Base-by-base conservation (phyloP, 768 basidiomycete species). In the Amylocystis lapponica region DNA sequence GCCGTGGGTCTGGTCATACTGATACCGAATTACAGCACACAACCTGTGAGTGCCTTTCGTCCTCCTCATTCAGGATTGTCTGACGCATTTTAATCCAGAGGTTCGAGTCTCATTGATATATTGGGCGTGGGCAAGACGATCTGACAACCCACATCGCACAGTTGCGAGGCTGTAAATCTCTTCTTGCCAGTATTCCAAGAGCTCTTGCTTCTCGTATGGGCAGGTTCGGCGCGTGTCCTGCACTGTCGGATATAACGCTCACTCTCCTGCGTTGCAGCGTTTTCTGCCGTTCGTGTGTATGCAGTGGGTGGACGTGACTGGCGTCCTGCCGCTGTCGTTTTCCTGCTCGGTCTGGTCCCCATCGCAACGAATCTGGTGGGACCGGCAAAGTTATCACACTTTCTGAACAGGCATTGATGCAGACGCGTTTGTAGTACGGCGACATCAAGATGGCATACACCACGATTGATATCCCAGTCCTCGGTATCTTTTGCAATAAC, bases 211-310 rank as follows among this genome's bases (percentile, higher is more conserved):
- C 11, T 41, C 8, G 16, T 31, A 19, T 41, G 40, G 40, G 40
- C 40, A 20, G 30, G 40, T 41, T 13, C 17, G 40, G 21, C 29
- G 4, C 25, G 4, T 19, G 22, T 26, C 26, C 12, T 27, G 21
- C 19, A 6, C 6, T 19, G 14, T 33, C 32, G 6, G 14, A 19
- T 14, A 27, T n/a, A 14, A 5, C 12, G 21, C 5, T 27, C 9
- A 9, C 17, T 5, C 3, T 17, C 21, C 16, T 19, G 11, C 21
- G 17, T 17, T 3, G 14, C 20, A 49, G 48, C 29, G 0, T 49
- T 49, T 27, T 41, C 43, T 2, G 44, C 43, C 5, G 33, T 45
- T 4, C 48, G 48, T 14, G 39, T 41, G 13, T 49, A 41, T 25
- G 48, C 48, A 4, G 12, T 49, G 14, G 35, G 20, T 5, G 48